phyloP scores from a whole-genome alignment of 768 basidiomycete species.

The Nidularia sp. region DNA sequence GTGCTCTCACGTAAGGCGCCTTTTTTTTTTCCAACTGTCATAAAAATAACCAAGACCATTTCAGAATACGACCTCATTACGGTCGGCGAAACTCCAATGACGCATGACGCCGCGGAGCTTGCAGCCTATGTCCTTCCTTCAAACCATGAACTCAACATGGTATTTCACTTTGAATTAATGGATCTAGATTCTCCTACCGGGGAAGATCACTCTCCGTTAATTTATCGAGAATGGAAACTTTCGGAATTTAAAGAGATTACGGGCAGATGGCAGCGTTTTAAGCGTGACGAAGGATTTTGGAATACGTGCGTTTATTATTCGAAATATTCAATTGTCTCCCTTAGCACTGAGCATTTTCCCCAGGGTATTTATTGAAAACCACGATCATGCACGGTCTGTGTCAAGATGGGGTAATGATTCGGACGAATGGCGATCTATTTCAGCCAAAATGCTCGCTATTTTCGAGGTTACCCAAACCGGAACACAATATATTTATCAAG shows the following conservation, averaged over 20 bases:
- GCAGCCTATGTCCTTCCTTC: conserved; percentile 52
- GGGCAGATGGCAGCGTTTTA: conserved; percentile 53
- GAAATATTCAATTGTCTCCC: conserved; percentile 8
- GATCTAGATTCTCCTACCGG: conserved; percentile 45
- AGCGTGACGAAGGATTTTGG: conserved; percentile 61
- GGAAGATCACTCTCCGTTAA: conserved; percentile 33
- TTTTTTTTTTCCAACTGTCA: conserved; percentile 3
- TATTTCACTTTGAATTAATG: conserved; percentile 63
- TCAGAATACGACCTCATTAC: conserved; percentile 57
- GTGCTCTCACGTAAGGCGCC: conserved; percentile 52
- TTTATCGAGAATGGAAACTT: conserved; percentile 45
- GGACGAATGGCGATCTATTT: conserved; percentile 48
- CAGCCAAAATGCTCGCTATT: conserved; percentile 63
- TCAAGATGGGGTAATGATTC: conserved; percentile 66
- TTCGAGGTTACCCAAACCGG: conserved; percentile 60
- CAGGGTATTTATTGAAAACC: conserved; percentile 68
- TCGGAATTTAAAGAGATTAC: conserved; percentile 45
- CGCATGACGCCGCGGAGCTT: conserved; percentile 45
- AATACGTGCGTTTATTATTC: conserved; percentile 42
- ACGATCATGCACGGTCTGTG: conserved; percentile 62
- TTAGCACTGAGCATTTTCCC: not conserved
- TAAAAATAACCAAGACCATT: not conserved
- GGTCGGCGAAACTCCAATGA: conserved; percentile 62
- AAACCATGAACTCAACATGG: conserved; percentile 62
- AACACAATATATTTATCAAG: conserved; percentile 72